Evolutionary conservation across 1,284 basidiomycete genomes (phyloP).

Genomic region (Malassezia restricta): DNA sequence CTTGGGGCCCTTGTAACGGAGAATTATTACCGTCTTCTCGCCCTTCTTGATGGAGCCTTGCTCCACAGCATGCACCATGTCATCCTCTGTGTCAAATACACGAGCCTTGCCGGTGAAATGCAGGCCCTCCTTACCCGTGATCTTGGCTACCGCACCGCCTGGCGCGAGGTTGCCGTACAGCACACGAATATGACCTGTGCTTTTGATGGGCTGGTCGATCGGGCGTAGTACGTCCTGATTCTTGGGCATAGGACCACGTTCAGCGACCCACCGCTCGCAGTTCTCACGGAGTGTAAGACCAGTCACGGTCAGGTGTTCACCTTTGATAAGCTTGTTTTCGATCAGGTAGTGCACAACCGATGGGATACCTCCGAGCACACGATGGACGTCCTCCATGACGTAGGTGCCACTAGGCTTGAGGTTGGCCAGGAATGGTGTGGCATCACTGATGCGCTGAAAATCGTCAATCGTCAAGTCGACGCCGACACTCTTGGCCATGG

Average conservation of each 20-base stretch:
- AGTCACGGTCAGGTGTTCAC: conserved; percentile 44
- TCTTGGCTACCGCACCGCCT: conserved; percentile 44
- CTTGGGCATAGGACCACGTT: conserved; percentile 31
- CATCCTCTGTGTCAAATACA: conserved; percentile 44
- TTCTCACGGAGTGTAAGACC: conserved; percentile 42
- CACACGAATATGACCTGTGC: conserved; percentile 41
- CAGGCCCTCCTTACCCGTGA: conserved; percentile 45
- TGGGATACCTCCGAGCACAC: conserved; percentile 37
- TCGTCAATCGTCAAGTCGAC: conserved; percentile 39
- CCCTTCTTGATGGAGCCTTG: conserved; percentile 38
- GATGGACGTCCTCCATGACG: conserved; percentile 45
- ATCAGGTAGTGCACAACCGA: conserved; percentile 49
- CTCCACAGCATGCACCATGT: conserved; percentile 41
- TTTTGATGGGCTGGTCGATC: conserved; percentile 37
- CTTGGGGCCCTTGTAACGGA: conserved; percentile 45
- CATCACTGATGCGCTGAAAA: conserved; percentile 41
- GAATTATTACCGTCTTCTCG: conserved; percentile 44
- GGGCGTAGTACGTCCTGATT: conserved; percentile 39
- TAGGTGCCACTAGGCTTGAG: conserved; percentile 45
- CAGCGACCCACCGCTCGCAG: conserved; percentile 57
- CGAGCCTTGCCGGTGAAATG: conserved; percentile 42
- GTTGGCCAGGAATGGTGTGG: conserved; percentile 43
- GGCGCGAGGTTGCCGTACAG: conserved; percentile 44
- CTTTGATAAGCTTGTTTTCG: conserved; percentile 48
- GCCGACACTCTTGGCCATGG: conserved; percentile 41